Evolutionary conservation across 2,329 filamentous ascomycete species (phyloP).

Genomic region (Aspergillus arachidicola): DNA sequence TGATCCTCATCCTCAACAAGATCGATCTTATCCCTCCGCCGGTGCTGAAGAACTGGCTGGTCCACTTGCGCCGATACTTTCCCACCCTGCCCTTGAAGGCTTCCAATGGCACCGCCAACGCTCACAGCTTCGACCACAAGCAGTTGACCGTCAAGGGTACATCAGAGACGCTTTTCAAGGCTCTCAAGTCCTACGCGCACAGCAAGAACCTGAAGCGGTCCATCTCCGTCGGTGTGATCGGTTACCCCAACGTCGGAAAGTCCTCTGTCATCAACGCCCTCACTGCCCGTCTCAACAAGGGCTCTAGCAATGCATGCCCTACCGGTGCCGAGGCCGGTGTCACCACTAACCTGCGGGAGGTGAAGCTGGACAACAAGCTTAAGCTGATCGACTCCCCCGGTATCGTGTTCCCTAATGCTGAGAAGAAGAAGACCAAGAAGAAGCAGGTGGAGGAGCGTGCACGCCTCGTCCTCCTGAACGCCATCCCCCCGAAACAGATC

Average conservation of each 20-base stretch:
- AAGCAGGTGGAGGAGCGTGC: slow-evolving; percentile 74
- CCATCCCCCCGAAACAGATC: slow-evolving; percentile 90
- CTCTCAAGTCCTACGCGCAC: slow-evolving; percentile 85
- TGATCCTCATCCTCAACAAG: slow-evolving; percentile 94
- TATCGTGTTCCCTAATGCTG: slow-evolving; percentile 81
- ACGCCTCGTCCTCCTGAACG: slow-evolving; percentile 83
- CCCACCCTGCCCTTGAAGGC: slow-evolving; percentile 88
- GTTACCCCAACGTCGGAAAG: slow-evolving; percentile 95
- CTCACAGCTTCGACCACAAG: slow-evolving; percentile 89
- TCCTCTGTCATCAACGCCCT: slow-evolving; percentile 95
- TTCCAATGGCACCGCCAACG: slow-evolving; percentile 78
- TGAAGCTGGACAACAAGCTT: slow-evolving; percentile 93
- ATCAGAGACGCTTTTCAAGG: slow-evolving; percentile 80
- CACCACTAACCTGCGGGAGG: slow-evolving; percentile 81
- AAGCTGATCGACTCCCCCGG: slow-evolving; percentile 92
- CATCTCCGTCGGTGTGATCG: slow-evolving; percentile 88
- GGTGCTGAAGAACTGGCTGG: slow-evolving; percentile 81
- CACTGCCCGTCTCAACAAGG: slow-evolving; percentile 70
- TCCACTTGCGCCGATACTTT: slow-evolving; percentile 83
- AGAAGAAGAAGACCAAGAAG: slow-evolving; percentile 60
- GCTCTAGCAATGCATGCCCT: slow-evolving; percentile 70
- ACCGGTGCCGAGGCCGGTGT: slow-evolving; percentile 90
- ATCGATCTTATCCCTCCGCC: slow-evolving; percentile 84
- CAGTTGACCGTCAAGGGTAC: slow-evolving; percentile 85
- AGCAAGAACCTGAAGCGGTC: slow-evolving; percentile 83